Evolutionary conservation across 2,329 filamentous ascomycete genomes (phyloP), one percentile per base, ranked within the genome.

Genomic region (Fusarium pilosicola): DNA sequence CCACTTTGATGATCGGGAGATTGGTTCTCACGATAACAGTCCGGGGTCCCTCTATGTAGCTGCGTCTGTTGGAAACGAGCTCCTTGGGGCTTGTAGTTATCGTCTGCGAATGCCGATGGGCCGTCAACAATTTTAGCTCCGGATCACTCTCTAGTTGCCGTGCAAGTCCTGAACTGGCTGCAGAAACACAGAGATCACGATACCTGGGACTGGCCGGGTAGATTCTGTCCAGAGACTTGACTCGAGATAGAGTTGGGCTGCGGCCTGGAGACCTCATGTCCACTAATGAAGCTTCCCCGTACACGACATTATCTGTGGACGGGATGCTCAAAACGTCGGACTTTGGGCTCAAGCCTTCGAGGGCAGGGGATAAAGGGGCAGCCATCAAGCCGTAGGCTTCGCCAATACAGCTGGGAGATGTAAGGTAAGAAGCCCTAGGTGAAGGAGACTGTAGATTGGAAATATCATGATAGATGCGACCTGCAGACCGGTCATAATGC

Each of bases 211-310:
- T 78, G 46, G 65, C 62, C 42, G 79, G 71, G 55, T 79, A 81
- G 26, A 79, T 78, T 54, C 82, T 77, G 51, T 84, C 84, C 6
- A 85, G 76, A 15, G 84, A 86, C 52, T 79, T 81, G 39, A 81
- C 78, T 65, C 82, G 78, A 28, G 77, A 75, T 14, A 83, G 55
- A 12, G 76, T 75, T 9, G 71, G 72, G 22, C 65, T 74, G 7
- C 74, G 70, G 18, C 75, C 68, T 6, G 81, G 77, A 7, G 76
- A 74, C 17, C 79, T 75, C 76, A 84, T 77, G 42, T 84, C 81
- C 14, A 85, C 64, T 18, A 85, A 63, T 5, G 83, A 81, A 11
- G 84, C 83, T 61, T 85, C 81, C 7, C 83, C 84, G 51, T 82
- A 83, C 44, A 83, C 77, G 59, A 84, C 79, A 26, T 80, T 79